These are phyloP conservation scores for Cladophialophora immunda DNA, from an alignment of 2,329 filamentous ascomycete genomes.

Conservation along the genomic window DNA sequence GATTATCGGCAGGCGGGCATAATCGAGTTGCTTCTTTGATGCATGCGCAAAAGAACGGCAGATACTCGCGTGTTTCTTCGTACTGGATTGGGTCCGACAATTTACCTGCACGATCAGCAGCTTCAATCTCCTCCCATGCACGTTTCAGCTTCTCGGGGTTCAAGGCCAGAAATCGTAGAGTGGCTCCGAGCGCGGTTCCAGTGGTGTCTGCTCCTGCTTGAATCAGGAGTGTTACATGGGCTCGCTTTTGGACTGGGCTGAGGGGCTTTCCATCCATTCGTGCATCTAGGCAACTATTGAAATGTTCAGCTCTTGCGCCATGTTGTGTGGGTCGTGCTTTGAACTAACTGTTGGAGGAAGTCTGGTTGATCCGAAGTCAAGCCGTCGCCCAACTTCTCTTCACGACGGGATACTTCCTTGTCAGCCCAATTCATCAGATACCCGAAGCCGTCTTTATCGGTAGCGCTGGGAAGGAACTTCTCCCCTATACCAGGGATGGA, in stretches of 20 bases:
- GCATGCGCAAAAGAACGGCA: slow-evolving; percentile 44
- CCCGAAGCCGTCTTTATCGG: slow-evolving; percentile 1
- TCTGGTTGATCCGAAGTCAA: slow-evolving; percentile 19
- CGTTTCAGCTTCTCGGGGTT: slow-evolving; percentile 55
- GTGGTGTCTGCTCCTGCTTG: slow-evolving; percentile 80
- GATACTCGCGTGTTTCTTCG: slow-evolving; percentile 39
- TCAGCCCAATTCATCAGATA: slow-evolving; percentile 15
- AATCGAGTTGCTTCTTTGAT: slow-evolving; percentile 49
- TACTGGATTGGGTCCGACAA: slow-evolving; percentile 41
- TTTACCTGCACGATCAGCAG: slow-evolving; percentile 37
- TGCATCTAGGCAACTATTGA: slow-evolving; percentile 30
- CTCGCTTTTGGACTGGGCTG: slow-evolving; percentile 13
- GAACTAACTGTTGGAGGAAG: slow-evolving; percentile 26
- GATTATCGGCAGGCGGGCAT: slow-evolving; percentile 46
- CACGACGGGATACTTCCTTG: slow-evolving; percentile 2
- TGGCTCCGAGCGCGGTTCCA: slow-evolving; percentile 72
- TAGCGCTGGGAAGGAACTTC: background rate
- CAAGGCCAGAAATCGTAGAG: slow-evolving; percentile 77
- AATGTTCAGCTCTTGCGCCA: background rate
- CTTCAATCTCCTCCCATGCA: slow-evolving; percentile 41
- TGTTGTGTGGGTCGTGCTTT: no score
- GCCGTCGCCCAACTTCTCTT: background rate
- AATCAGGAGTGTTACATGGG: slow-evolving; percentile 39
- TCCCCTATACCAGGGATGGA: background rate
- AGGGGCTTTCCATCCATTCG: slow-evolving; percentile 19